Evolutionary conservation across 2,329 filamentous ascomycete genomes (phyloP).

Genomic region (Paecilomyces dactylethromorphus): DNA sequence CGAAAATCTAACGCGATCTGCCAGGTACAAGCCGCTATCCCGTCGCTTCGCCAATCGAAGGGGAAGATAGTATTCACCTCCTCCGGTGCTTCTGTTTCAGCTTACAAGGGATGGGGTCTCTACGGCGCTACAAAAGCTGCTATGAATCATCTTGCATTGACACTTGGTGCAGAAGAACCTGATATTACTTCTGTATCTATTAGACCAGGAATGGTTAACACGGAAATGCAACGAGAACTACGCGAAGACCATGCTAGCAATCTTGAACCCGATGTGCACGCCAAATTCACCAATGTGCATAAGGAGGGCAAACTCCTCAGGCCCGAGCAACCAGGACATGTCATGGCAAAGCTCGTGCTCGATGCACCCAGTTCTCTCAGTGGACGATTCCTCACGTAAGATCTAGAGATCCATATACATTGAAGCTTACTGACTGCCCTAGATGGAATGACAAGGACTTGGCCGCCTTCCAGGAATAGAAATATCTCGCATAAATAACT

Average conservation of each 20-base stretch:
- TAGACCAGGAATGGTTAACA: slow-evolving; percentile 76
- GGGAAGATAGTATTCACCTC: slow-evolving; percentile 74
- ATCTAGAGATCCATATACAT: slow-evolving; percentile 4
- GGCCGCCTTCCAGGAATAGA: slow-evolving; percentile 34
- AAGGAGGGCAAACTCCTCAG: slow-evolving; percentile 65
- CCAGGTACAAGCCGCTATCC: slow-evolving; percentile 65
- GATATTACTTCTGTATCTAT: slow-evolving; percentile 66
- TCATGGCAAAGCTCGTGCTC: slow-evolving; percentile 73
- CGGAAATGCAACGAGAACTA: slow-evolving; percentile 81
- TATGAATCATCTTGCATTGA: slow-evolving; percentile 69
- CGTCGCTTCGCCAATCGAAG: slow-evolving; percentile 58
- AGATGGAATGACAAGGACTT: slow-evolving; percentile 43
- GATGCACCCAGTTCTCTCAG: slow-evolving; percentile 60
- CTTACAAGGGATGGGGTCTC: slow-evolving; percentile 67
- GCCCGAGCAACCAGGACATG: slow-evolving; percentile 77
- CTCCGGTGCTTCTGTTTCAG: slow-evolving; percentile 64
- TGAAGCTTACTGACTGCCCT: slow-evolving; percentile 7
- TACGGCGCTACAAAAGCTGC: slow-evolving; percentile 82
- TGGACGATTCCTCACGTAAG: slow-evolving; percentile 60
- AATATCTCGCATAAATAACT: slow-evolving; percentile 12
- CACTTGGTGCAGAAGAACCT: slow-evolving; percentile 70
- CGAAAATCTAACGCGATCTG: slow-evolving; percentile 8
- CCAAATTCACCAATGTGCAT: slow-evolving; percentile 64
- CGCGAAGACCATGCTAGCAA: slow-evolving; percentile 61
- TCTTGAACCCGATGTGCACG: slow-evolving; percentile 53